Evolutionary conservation across 345 rosid species (phyloP).

Genomic region (Viola odorata): DNA sequence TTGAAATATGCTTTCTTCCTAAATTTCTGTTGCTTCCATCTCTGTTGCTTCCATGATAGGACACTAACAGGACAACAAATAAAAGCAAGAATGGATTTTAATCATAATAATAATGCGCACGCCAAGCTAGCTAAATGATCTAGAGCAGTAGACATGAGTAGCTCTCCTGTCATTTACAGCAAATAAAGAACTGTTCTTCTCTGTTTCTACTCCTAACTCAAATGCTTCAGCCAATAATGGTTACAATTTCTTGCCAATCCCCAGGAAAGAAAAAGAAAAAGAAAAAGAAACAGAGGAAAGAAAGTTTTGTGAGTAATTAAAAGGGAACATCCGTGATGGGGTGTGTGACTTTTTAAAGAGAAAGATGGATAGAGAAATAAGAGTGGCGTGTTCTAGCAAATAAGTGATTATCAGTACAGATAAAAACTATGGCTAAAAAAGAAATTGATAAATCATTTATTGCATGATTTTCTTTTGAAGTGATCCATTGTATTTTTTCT

Average conservation of each 20-base stretch:
- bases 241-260: constrained; percentile 16
- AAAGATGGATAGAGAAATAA: no score
- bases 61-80: not conserved
- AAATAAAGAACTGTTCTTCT: not conserved
- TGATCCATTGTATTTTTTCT: no score
- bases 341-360: no score
- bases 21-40: constrained; percentile 46
- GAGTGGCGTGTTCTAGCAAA: no score
- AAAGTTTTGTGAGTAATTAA: no score
- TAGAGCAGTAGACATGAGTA: constrained; percentile 8
- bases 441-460: no score
- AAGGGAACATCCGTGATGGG: no score
- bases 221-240: constrained; percentile 14
- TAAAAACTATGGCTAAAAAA: no score
- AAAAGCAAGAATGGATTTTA: constrained; percentile 18
- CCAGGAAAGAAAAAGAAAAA: constrained; percentile 5
- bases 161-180: constrained; percentile 10
- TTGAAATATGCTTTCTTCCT: constrained; percentile 2
- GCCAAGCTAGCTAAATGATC: constrained; percentile 10
- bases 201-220: not conserved
- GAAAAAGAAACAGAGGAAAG: not conserved
- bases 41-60: not conserved
- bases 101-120: constrained; percentile 9
- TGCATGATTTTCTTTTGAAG: no score
- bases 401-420: no score